Conservation (phyloP, 1,284 basidiomycete genomes). For the Sutorius eximius region DNA sequence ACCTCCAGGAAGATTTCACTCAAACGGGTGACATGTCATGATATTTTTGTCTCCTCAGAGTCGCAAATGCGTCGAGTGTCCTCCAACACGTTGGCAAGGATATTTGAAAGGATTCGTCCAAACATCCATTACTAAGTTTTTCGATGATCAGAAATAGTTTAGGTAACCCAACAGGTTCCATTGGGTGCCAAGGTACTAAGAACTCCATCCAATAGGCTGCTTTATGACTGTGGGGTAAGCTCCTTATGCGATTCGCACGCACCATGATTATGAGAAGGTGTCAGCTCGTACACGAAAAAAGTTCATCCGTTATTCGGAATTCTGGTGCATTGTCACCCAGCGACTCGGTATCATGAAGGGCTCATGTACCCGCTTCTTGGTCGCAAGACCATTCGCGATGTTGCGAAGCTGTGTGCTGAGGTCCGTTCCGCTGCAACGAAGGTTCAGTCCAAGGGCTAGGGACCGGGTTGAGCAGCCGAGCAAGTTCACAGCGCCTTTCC, state of each 20-base stretch:
- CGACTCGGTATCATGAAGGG: constrained; percentile 5
- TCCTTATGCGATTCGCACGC: constrained; percentile 22
- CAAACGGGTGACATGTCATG: background rate
- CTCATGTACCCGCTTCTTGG: constrained; percentile 5
- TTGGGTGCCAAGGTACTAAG: constrained; percentile 1
- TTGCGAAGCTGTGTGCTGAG: constrained; percentile 12
- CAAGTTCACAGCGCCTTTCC: constrained; percentile 17
- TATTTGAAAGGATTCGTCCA: constrained; percentile 1
- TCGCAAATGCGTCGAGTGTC: background rate
- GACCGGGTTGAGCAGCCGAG: constrained; percentile 17
- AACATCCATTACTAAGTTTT: background rate
- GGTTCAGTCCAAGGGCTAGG: constrained; percentile 9
- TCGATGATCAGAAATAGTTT: background rate
- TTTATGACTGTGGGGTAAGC: constrained; percentile 29
- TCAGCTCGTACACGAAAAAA: background rate
- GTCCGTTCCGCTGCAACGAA: constrained; percentile 25
- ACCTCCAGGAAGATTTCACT: constrained; percentile 3
- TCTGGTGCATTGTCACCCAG: background rate
- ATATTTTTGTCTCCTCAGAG: constrained; percentile 2
- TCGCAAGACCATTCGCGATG: constrained; percentile 10
- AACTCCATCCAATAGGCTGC: constrained; percentile 2
- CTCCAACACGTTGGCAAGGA: constrained; percentile 1
- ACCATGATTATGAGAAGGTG: background rate
- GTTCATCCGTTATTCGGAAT: constrained; percentile 1
- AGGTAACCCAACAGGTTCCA: constrained; percentile 6